These are phyloP conservation scores for Roridomyces roridus DNA, from an alignment of 768 basidiomycete genomes.

Conservation along the genomic window DNA sequence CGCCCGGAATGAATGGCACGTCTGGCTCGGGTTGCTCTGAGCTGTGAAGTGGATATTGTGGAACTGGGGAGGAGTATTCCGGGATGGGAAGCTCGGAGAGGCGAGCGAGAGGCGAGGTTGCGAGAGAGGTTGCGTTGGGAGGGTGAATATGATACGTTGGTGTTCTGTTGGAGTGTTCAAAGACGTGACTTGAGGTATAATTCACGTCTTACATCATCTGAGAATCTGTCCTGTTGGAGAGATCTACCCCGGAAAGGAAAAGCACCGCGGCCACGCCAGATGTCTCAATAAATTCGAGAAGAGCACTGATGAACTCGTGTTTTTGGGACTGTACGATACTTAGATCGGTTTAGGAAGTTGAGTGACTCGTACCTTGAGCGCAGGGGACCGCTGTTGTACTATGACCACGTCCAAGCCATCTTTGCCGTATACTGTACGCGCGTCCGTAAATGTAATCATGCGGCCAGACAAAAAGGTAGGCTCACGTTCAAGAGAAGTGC, in stretches of 20 bases:
- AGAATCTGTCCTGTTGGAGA: slow-evolving; percentile 72
- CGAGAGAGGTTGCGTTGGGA: slow-evolving; percentile 48
- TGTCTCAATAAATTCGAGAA: slow-evolving; percentile 62
- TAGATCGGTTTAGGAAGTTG: neutral
- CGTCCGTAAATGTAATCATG: slow-evolving; percentile 14
- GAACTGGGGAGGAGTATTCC: slow-evolving; percentile 55
- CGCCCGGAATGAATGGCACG: slow-evolving; percentile 80
- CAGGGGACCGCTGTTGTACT: slow-evolving; percentile 82
- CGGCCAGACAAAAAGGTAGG: slow-evolving; percentile 7
- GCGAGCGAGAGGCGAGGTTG: slow-evolving; percentile 47
- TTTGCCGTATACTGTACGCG: slow-evolving; percentile 66
- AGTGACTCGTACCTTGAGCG: slow-evolving; percentile 62
- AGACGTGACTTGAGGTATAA: neutral
- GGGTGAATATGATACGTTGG: slow-evolving; percentile 68
- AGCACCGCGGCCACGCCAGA: slow-evolving; percentile 59
- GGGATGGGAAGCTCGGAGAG: slow-evolving; percentile 58
- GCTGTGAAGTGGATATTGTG: slow-evolving; percentile 36
- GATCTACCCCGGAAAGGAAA: slow-evolving; percentile 78
- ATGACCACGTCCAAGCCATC: slow-evolving; percentile 56
- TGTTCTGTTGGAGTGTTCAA: slow-evolving; percentile 47
- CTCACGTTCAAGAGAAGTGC: slow-evolving; percentile 80
- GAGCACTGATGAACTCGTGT: slow-evolving; percentile 62
- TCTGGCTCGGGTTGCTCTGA: slow-evolving; percentile 32
- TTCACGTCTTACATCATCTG: slow-evolving; percentile 71
- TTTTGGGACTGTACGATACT: slow-evolving; percentile 59